These are phyloP conservation scores for Grigorovia yakushimaensis DNA, from an alignment of 805 yeast genomes.

Conservation along the genomic window DNA sequence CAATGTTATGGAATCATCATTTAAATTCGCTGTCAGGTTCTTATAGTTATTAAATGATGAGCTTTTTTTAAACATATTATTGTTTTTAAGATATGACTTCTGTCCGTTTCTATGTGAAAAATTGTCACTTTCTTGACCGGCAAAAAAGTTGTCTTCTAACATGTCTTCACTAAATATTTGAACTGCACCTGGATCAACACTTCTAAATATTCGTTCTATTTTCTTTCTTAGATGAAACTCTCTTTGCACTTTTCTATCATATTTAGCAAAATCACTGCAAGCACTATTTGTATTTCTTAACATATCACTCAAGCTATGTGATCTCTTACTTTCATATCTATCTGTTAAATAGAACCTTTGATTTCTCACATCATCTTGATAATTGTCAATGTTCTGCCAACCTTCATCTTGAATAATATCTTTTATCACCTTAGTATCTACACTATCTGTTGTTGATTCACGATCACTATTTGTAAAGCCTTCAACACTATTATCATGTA, in stretches of 20 bases:
- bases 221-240: slow-evolving; percentile 27
- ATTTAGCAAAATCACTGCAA: slow-evolving; percentile 26
- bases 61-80: neutral
- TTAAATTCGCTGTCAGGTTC: neutral
- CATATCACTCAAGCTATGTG: slow-evolving; percentile 1
- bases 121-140: slow-evolving; percentile 1
- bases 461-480: neutral
- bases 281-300: slow-evolving; percentile 2
- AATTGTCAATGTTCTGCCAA: slow-evolving; percentile 11
- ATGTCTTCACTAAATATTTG: slow-evolving; percentile 12
- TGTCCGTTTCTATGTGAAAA: slow-evolving; percentile 1
- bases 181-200: slow-evolving; percentile 10
- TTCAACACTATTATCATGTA: neutral
- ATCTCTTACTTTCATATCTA: slow-evolving; percentile 7
- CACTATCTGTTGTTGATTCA: slow-evolving; percentile 3
- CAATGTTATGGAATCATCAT: neutral
- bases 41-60: neutral
- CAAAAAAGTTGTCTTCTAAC: slow-evolving; percentile 11
- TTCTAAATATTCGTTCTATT: slow-evolving; percentile 13
- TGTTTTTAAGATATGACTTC: neutral
- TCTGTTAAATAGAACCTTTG: slow-evolving; percentile 18
- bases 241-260: slow-evolving; percentile 27
- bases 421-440: slow-evolving; percentile 9
- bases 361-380: slow-evolving; percentile 12
- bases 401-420: slow-evolving; percentile 12